Conservation (phyloP, 176 grass and related monocot genomes). For the Thinopyrum elongatum region DNA sequence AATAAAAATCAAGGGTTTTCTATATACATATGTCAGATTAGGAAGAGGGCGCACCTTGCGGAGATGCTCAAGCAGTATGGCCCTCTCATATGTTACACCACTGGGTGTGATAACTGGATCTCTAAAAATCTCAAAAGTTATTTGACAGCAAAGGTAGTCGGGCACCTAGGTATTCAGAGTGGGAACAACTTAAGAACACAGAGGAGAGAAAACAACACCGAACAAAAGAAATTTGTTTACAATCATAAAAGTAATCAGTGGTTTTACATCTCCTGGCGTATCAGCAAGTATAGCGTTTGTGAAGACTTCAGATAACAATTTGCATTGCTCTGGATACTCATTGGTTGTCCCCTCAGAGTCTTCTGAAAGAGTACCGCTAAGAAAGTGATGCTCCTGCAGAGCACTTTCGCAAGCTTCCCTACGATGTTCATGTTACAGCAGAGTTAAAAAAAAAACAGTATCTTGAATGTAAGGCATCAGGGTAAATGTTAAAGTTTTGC, state of each 20-base stretch:
- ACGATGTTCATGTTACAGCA: neutral
- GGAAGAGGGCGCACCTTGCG: constrained; percentile 37
- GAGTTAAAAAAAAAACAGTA: neutral
- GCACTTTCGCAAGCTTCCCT: constrained; percentile 78
- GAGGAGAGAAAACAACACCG: neutral
- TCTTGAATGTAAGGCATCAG: neutral
- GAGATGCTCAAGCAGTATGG: constrained; percentile 75
- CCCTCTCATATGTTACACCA: constrained; percentile 85
- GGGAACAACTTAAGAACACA: constrained; percentile 23
- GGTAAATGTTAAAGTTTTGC: neutral
- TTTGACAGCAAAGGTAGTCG: constrained; percentile 78
- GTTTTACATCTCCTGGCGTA: constrained; percentile 63
- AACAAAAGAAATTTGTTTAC: neutral
- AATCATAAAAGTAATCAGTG: constrained; percentile 3
- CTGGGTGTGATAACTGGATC: constrained; percentile 91
- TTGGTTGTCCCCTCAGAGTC: constrained; percentile 7
- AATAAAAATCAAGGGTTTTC: neutral
- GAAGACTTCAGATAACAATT: constrained; percentile 69
- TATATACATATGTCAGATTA: neutral
- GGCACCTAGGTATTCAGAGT: constrained; percentile 60
- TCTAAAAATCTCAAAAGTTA: constrained; percentile 83
- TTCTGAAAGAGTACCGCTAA: constrained; percentile 45
- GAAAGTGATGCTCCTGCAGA: constrained; percentile 64
- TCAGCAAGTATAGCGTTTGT: constrained; percentile 42
- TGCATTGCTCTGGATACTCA: constrained; percentile 54